Conservation (phyloP, 441 rosid species). For the Gossypium trilobum region DNA sequence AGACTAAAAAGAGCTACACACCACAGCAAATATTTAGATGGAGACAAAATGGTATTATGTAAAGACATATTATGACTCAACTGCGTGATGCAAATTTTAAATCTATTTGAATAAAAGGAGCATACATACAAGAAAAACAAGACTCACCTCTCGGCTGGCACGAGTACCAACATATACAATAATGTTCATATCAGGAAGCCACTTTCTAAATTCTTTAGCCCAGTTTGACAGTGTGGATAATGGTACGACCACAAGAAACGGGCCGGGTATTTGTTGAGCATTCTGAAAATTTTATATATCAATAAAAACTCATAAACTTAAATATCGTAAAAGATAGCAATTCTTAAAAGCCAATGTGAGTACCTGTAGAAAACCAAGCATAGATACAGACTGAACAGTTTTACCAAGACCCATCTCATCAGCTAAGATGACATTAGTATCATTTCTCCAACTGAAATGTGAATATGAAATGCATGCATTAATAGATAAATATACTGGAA, state of each 20-base stretch:
- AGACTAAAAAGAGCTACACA: neutral
- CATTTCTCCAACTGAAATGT: conserved; percentile 86
- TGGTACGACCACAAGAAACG: conserved; percentile 98
- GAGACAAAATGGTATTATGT: neutral
- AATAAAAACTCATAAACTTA: conserved; percentile 10
- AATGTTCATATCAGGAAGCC: conserved; percentile 94
- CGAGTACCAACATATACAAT: conserved; percentile 98
- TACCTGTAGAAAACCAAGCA: conserved; percentile 99
- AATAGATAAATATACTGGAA: conserved; percentile 13
- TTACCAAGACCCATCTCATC: conserved; percentile 99
- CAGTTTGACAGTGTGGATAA: conserved; percentile 95
- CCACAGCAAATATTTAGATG: neutral
- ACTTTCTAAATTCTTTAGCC: conserved; percentile 98
- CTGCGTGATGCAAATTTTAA: neutral
- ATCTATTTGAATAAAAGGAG: neutral
- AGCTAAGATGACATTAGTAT: conserved; percentile 98
- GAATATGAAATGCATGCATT: conserved; percentile 14
- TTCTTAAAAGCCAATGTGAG: conserved; percentile 9
- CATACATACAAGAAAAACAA: conserved; percentile 3
- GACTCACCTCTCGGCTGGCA: conserved; percentile 92
- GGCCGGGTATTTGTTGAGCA: conserved; percentile 93
- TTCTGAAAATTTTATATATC: conserved; percentile 39
- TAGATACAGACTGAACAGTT: conserved; percentile 98
- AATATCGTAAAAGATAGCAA: neutral
- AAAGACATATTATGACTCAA: neutral